Evolutionary conservation across 2,329 filamentous ascomycete species (phyloP).

Genomic region (Trichophyton schoenleinii): DNA sequence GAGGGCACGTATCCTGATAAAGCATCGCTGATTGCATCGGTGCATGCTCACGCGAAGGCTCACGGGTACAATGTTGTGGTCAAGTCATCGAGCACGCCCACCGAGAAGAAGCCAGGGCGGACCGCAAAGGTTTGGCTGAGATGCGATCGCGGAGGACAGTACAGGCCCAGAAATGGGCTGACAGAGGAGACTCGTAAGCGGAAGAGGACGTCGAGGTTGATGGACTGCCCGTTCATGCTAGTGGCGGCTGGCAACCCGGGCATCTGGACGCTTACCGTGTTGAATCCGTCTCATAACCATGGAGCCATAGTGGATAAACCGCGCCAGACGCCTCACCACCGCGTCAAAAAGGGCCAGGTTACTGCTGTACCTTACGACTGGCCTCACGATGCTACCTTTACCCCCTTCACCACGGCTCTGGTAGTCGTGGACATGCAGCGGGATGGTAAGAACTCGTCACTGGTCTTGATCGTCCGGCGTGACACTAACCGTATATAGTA

Average conservation of each 20-base stretch:
- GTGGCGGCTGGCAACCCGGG: conserved; percentile 33
- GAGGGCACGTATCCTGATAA: conserved; percentile 35
- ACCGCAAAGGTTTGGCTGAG: conserved; percentile 35
- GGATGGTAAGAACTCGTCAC: conserved; percentile 25
- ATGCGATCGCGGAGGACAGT: conserved; percentile 34
- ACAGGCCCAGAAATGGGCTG: conserved; percentile 33
- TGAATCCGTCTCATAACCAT: conserved; percentile 33
- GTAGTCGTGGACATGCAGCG: conserved; percentile 39
- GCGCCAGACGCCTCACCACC: conserved; percentile 30
- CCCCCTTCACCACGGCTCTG: conserved; percentile 34
- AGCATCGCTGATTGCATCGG: conserved; percentile 27
- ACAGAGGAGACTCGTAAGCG: conserved; percentile 35
- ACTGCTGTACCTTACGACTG: conserved; percentile 33
- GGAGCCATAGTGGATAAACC: conserved; percentile 31
- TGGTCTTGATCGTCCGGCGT: not conserved
- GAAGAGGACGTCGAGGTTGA: conserved; percentile 31
- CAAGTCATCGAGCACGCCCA: conserved; percentile 35
- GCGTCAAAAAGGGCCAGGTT: conserved; percentile 34
- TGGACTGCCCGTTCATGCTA: conserved; percentile 36
- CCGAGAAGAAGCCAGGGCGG: conserved; percentile 34
- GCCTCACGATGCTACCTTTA: conserved; percentile 35
- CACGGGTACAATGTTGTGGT: conserved; percentile 36
- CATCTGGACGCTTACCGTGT: conserved; percentile 32
- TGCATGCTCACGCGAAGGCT: conserved; percentile 31
- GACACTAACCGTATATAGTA: conserved; percentile 19